phyloP scores from a whole-genome alignment of 441 rosid species.

The Gossypium lobatum region DNA sequence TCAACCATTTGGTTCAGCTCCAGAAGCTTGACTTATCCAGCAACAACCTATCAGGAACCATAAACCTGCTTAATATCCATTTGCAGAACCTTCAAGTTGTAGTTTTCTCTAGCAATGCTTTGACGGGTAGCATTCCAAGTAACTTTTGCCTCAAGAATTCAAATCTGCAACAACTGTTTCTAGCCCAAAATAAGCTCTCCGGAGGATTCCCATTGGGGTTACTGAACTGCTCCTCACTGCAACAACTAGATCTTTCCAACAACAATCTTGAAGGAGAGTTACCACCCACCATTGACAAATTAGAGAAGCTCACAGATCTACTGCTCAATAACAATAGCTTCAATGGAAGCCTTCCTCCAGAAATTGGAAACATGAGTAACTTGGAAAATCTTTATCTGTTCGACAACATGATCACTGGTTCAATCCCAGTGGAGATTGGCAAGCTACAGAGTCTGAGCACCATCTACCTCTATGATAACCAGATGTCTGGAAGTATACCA shows the following conservation, averaged over 20 bases:
- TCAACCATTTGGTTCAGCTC: constrained; percentile 52
- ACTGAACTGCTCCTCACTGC: constrained; percentile 50
- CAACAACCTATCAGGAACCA: constrained; percentile 60
- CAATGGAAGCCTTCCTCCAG: constrained; percentile 54
- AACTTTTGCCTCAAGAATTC: constrained; percentile 52
- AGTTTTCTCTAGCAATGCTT: constrained; percentile 44
- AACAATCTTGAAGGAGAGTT: constrained; percentile 52
- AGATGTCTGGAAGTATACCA: constrained; percentile 72
- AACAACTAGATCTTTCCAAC: constrained; percentile 55
- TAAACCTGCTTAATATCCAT: constrained; percentile 34
- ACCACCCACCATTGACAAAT: constrained; percentile 47
- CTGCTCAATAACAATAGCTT: constrained; percentile 65
- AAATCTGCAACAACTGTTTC: constrained; percentile 42
- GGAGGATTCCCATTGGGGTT: constrained; percentile 66
- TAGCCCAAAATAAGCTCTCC: constrained; percentile 49
- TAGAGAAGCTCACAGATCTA: constrained; percentile 52
- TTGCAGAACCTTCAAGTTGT: constrained; percentile 42
- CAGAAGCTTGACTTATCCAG: constrained; percentile 54
- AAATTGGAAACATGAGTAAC: constrained; percentile 60
- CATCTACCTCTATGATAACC: constrained; percentile 68
- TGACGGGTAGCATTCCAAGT: constrained; percentile 53
- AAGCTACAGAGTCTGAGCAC: constrained; percentile 42
- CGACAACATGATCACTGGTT: constrained; percentile 60
- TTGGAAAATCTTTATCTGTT: constrained; percentile 50
- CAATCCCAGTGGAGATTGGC: constrained; percentile 62